Percentiles rank a stretch among this genome's conserved stretches.
These are phyloP conservation scores for Pichia sp. DNA, from an alignment of 1,139 yeast species.

Conservation along the genomic window DNA sequence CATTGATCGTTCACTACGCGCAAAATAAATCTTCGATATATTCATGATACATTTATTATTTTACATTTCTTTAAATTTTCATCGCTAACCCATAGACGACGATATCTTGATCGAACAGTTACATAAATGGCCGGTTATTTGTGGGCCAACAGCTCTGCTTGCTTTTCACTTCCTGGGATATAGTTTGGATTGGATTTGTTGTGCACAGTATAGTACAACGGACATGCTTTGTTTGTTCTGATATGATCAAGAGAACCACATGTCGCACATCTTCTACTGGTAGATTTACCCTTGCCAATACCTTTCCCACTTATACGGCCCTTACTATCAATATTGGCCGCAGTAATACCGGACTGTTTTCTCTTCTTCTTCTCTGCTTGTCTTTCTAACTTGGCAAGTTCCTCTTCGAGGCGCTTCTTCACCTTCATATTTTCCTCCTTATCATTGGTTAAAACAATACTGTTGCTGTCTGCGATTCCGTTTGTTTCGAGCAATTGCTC, in stretches of 20 bases:
- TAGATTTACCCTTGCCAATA: constrained; percentile 71
- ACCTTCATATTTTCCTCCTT: constrained; percentile 79
- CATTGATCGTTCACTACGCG: neutral
- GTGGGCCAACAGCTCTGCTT: constrained; percentile 18
- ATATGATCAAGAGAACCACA: constrained; percentile 97
- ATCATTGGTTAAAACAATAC: constrained; percentile 75
- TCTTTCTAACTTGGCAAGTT: constrained; percentile 77
- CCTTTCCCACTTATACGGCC: constrained; percentile 52
- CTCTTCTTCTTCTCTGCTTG: constrained; percentile 53
- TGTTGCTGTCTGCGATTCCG: constrained; percentile 42
- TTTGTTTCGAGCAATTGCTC: constrained; percentile 53
- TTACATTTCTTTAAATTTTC: neutral
- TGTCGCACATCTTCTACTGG: constrained; percentile 82
- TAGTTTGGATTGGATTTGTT: constrained; percentile 34
- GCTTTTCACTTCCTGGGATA: constrained; percentile 31
- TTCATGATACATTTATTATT: neutral
- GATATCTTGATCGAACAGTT: no score
- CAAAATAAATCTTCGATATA: neutral
- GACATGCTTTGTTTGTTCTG: constrained; percentile 84
- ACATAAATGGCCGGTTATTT: neutral
- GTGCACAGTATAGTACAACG: constrained; percentile 52
- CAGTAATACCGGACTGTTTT: constrained; percentile 40
- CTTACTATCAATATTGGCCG: constrained; percentile 43
- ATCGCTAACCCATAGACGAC: no score
- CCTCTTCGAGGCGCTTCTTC: constrained; percentile 75